Percentiles rank a stretch among this genome's conserved stretches.
Evolutionary conservation across 345 rosid genomes (phyloP).

Genomic region (Sisymbrium altissimum): DNA sequence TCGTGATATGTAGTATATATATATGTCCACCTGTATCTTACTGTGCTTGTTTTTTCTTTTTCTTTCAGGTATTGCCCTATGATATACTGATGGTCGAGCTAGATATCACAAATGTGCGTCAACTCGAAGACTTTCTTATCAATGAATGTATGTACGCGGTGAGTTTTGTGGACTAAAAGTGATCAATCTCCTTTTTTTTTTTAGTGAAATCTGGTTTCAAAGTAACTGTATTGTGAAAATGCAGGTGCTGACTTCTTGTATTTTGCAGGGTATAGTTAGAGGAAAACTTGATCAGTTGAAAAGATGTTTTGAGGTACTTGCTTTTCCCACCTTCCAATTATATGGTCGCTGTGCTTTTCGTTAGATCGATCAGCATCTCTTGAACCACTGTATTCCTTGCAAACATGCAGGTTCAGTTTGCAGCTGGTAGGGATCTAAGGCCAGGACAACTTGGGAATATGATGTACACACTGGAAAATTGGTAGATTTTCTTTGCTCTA

Average conservation of each 20-base stretch:
- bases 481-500: constrained; percentile 39
- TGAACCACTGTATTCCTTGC: neutral
- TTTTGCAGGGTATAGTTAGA: constrained; percentile 76
- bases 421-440: constrained; percentile 90
- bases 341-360: neutral
- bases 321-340: neutral
- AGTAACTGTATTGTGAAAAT: neutral
- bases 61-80: constrained; percentile 68
- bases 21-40: constrained; percentile 5
- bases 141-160: constrained; percentile 95
- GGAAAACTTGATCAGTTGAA: constrained; percentile 93
- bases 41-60: neutral
- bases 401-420: constrained; percentile 72
- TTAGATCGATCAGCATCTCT: neutral
- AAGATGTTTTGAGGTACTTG: constrained; percentile 83
- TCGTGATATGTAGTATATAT: neutral
- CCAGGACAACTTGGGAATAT: constrained; percentile 88
- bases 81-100: constrained; percentile 81
- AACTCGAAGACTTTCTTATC: constrained; percentile 95
- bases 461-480: constrained; percentile 75
- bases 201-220: neutral
- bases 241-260: constrained; percentile 3
- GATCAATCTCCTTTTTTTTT: neutral
- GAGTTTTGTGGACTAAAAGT: constrained; percentile 33
- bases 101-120: constrained; percentile 82